Evolutionary conservation across 1,284 basidiomycete species (phyloP).

Genomic region (Tilletia indica): DNA sequence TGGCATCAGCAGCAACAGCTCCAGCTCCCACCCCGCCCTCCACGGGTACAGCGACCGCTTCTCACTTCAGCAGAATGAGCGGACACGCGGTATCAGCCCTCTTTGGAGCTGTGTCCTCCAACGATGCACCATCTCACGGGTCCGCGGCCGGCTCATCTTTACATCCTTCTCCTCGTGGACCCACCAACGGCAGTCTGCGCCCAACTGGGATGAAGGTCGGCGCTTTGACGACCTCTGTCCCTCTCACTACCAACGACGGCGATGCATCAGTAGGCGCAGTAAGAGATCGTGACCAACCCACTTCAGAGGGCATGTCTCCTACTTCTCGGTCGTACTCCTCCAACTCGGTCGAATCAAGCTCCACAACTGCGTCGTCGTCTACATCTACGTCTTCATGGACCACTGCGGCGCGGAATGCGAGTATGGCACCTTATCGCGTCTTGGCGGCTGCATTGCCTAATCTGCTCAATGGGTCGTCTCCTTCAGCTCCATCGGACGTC

Average conservation of each 20-base stretch:
- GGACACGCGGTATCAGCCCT: background rate
- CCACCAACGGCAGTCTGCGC: no score
- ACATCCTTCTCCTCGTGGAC: background rate
- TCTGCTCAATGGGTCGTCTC: background rate
- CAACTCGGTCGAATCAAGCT: background rate
- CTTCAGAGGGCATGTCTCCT: background rate
- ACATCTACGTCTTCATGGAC: constrained; percentile 1
- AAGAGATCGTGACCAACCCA: no score
- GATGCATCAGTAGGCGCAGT: no score
- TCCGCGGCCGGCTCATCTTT: background rate
- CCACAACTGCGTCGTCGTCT: background rate
- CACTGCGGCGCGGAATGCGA: constrained; percentile 1
- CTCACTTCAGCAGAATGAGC: background rate
- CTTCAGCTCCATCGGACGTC: background rate
- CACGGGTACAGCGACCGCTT: background rate
- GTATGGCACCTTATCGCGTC: constrained; percentile 13
- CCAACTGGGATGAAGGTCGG: no score
- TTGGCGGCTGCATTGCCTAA: background rate
- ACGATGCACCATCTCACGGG: background rate
- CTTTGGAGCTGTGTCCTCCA: background rate
- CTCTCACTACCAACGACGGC: no score
- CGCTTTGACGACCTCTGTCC: no score
- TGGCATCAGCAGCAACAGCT: constrained; percentile 8
- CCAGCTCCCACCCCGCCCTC: background rate
- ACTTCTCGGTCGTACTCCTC: background rate